Percentiles rank a stretch among this genome's conserved stretches.
Conservation (phyloP, 179 eudicot species). For the Spergularia azorica region DNA sequence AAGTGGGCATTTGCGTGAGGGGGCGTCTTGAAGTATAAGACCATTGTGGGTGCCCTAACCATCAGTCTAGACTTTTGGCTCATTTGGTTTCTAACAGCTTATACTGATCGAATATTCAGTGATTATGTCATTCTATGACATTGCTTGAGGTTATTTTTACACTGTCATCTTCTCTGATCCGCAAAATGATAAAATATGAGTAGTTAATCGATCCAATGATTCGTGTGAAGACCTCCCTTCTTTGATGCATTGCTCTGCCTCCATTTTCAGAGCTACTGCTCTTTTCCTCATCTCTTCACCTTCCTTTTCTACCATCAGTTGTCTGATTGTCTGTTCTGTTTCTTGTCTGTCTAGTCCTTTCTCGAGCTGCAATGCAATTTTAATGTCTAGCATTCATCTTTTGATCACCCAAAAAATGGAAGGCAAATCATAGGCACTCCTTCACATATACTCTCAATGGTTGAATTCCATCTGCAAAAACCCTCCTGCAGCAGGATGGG, state of each 20-base stretch:
- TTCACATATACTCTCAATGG: conserved; percentile 60
- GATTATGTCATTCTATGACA: not conserved
- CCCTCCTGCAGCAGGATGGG: conserved; percentile 41
- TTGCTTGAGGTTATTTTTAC: not conserved
- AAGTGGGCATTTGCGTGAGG: too few species aligned
- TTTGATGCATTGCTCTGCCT: conserved; percentile 31
- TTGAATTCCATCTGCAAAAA: conserved; percentile 75
- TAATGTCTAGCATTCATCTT: conserved; percentile 46
- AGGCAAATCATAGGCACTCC: conserved; percentile 68
- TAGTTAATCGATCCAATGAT: conserved; percentile 31
- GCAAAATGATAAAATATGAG: conserved; percentile 34
- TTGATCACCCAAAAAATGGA: conserved; percentile 52
- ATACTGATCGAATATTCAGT: too few species aligned
- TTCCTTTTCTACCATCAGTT: conserved; percentile 50
- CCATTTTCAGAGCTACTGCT: conserved; percentile 34
- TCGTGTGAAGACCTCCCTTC: conserved; percentile 50
- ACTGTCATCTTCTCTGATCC: conserved; percentile 10
- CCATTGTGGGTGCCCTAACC: too few species aligned
- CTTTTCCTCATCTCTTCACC: conserved; percentile 52
- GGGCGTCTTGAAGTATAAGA: too few species aligned
- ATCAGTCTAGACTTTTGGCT: too few species aligned
- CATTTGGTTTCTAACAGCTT: too few species aligned
- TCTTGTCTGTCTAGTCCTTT: conserved; percentile 28
- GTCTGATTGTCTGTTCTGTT: conserved; percentile 28
- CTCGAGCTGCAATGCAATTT: conserved; percentile 42